Percentiles rank a stretch among this genome's conserved stretches.
These are phyloP conservation scores for Pichia sp. DNA, from an alignment of 1,139 yeast genomes.

Conservation along the genomic window DNA sequence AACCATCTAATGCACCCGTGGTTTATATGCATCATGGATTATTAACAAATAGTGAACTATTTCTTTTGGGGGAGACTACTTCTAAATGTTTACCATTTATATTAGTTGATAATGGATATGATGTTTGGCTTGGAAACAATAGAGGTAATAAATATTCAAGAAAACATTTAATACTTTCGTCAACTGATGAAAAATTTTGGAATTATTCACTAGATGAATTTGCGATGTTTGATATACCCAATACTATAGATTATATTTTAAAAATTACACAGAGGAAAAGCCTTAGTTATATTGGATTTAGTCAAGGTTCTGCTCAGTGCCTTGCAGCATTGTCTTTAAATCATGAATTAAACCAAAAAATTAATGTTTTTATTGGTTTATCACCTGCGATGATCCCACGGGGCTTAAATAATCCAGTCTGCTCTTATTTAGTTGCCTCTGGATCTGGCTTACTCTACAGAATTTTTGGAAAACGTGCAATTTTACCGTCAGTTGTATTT, in stretches of 20 bases:
- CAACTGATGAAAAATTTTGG: conserved; percentile 59
- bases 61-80: conserved; percentile 36
- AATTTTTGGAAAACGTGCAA: conserved; percentile 39
- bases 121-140: conserved; percentile 87
- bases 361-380: conserved; percentile 37
- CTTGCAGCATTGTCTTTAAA: conserved; percentile 39
- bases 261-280: conserved; percentile 35
- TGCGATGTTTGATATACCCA: conserved; percentile 77
- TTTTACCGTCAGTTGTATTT: conserved; percentile 41
- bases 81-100: conserved; percentile 54
- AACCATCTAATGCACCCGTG: conserved; percentile 14
- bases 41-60: conserved; percentile 41
- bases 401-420: conserved; percentile 36
- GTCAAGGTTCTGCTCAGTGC: conserved; percentile 44
- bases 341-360: conserved; percentile 33
- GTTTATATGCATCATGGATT: conserved; percentile 45
- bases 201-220: conserved; percentile 79
- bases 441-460: conserved; percentile 35
- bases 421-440: conserved; percentile 35
- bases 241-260: conserved; percentile 58
- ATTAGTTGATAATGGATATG: conserved; percentile 72
- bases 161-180: conserved; percentile 30
- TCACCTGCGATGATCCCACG: conserved; percentile 44
- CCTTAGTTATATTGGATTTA: conserved; percentile 38
- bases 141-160: conserved; percentile 80